These are phyloP conservation scores for Geosmithia morbida DNA, from an alignment of 2,329 filamentous ascomycete genomes.

Conservation along the genomic window DNA sequence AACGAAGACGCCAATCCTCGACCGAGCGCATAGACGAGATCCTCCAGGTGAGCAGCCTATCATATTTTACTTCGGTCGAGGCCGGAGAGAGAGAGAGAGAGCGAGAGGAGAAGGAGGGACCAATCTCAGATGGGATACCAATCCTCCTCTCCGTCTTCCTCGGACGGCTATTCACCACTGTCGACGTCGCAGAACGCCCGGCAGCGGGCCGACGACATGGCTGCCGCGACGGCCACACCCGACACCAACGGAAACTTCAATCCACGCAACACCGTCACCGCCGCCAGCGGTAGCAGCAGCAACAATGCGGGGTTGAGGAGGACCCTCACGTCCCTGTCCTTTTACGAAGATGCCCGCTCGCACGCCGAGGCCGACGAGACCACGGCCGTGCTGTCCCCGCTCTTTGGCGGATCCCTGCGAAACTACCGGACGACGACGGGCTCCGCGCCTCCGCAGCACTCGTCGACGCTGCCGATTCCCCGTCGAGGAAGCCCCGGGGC, in stretches of 20 bases:
- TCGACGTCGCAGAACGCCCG: slow-evolving; percentile 19
- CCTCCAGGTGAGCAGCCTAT: slow-evolving; percentile 24
- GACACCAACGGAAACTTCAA: slow-evolving; percentile 3
- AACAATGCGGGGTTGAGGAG: not conserved
- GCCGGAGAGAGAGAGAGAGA: too few species aligned
- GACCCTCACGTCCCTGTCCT: slow-evolving; percentile 2
- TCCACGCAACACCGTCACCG: not conserved
- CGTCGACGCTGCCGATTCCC: too few species aligned
- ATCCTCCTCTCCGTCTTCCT: not conserved
- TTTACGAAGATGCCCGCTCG: slow-evolving; percentile 8
- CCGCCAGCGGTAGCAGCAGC: not conserved
- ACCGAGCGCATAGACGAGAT: slow-evolving; percentile 28
- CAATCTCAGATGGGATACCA: not conserved
- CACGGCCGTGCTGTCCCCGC: slow-evolving; percentile 10
- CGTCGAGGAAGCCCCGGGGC: not conserved
- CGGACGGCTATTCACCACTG: not conserved
- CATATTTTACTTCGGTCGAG: too few species aligned
- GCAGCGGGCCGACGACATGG: slow-evolving; percentile 26
- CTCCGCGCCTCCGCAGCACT: not conserved
- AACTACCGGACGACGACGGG: not conserved
- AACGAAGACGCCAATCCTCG: slow-evolving; percentile 12
- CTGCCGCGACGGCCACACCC: slow-evolving; percentile 7
- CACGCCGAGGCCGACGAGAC: slow-evolving; percentile 18
- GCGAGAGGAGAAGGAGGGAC: not conserved
- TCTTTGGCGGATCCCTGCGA: not conserved